A percentile compares a stretch with the other conserved stretches of the same genome.
phyloP scores from a whole-genome alignment of 2,329 filamentous ascomycete species.

The Colletotrichum gloeosporioides region DNA sequence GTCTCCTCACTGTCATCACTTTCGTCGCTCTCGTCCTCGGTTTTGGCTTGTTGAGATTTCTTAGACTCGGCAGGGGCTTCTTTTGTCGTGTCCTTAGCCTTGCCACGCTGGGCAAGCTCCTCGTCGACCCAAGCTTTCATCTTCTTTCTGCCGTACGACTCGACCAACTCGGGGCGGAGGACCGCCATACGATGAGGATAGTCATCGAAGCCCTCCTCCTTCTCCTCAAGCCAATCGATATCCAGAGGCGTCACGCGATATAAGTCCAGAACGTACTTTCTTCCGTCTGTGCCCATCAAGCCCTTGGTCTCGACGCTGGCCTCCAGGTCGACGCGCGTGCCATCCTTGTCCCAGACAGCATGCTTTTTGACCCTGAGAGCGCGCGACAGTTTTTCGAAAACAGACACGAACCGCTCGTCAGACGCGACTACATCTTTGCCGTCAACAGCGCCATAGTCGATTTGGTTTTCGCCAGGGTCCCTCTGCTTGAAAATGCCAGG shows the following conservation, averaged over 20 bases:
- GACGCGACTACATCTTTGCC: constrained; percentile 94
- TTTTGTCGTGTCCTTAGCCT: constrained; percentile 39
- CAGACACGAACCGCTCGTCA: constrained; percentile 81
- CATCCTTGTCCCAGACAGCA: constrained; percentile 96
- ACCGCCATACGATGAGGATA: constrained; percentile 98
- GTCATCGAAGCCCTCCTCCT: constrained; percentile 47
- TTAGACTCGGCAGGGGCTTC: constrained; percentile 22
- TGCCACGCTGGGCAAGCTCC: constrained; percentile 71
- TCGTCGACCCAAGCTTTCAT: constrained; percentile 87
- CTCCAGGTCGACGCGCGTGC: constrained; percentile 87
- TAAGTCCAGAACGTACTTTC: constrained; percentile 96
- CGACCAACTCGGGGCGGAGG: constrained; percentile 86
- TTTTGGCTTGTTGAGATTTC: constrained; percentile 1
- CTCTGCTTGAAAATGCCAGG: constrained; percentile 99
- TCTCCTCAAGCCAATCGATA: constrained; percentile 86
- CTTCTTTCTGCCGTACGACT: constrained; percentile 82
- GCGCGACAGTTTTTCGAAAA: constrained; percentile 91
- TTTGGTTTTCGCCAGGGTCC: constrained; percentile 96
- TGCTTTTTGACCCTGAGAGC: constrained; percentile 92
- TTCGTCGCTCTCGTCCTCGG: constrained; percentile 31
- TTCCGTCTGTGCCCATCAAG: constrained; percentile 92
- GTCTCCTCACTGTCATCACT: constrained; percentile 27
- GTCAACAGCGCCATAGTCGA: constrained; percentile 97
- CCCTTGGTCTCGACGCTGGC: constrained; percentile 98
- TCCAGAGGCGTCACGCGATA: constrained; percentile 95